A percentile compares a stretch with the other conserved stretches of the same genome.
phyloP scores from a whole-genome alignment of 1,139 yeast species.

The Candida smagusa region DNA sequence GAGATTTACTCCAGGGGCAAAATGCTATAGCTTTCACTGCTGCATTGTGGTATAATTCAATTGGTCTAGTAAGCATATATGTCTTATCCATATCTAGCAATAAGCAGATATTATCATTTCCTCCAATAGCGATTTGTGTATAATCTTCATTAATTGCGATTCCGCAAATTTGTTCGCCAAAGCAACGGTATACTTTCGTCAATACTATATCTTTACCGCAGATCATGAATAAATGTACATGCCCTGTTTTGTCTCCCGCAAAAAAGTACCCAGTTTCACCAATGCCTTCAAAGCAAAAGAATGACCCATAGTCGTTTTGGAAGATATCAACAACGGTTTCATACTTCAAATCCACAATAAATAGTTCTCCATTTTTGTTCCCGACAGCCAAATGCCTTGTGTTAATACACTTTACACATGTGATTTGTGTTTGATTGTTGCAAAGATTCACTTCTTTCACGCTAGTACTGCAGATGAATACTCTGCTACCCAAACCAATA shows the following conservation, averaged over 20 bases:
- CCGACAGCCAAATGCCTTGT: conserved; percentile 55
- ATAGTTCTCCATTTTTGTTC: conserved; percentile 27
- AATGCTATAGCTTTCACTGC: conserved; percentile 46
- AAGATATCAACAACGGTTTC: conserved; percentile 24
- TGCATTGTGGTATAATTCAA: conserved; percentile 39
- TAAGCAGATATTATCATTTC: conserved; percentile 68
- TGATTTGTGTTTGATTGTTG: conserved; percentile 37
- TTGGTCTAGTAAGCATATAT: conserved; percentile 39
- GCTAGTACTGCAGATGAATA: conserved; percentile 67
- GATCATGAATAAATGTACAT: conserved; percentile 45
- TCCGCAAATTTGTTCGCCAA: conserved; percentile 69
- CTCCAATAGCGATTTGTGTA: conserved; percentile 63
- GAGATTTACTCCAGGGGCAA: conserved; percentile 42
- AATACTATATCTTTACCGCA: conserved; percentile 11
- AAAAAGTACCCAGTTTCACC: conserved; percentile 42
- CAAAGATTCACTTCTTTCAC: conserved; percentile 29
- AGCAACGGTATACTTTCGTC: conserved; percentile 40
- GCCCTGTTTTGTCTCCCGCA: conserved; percentile 72
- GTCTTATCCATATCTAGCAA: conserved; percentile 57
- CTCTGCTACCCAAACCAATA: conserved; percentile 64
- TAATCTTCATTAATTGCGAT: conserved; percentile 50
- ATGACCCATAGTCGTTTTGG: conserved; percentile 32
- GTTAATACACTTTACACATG: conserved; percentile 53
- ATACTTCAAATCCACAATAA: conserved; percentile 19
- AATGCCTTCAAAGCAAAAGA: conserved; percentile 66